Percentiles rank a stretch among this genome's conserved stretches.
phyloP scores from a whole-genome alignment of 495 filamentous ascomycete species.

The Elaphomyces granulatus region DNA sequence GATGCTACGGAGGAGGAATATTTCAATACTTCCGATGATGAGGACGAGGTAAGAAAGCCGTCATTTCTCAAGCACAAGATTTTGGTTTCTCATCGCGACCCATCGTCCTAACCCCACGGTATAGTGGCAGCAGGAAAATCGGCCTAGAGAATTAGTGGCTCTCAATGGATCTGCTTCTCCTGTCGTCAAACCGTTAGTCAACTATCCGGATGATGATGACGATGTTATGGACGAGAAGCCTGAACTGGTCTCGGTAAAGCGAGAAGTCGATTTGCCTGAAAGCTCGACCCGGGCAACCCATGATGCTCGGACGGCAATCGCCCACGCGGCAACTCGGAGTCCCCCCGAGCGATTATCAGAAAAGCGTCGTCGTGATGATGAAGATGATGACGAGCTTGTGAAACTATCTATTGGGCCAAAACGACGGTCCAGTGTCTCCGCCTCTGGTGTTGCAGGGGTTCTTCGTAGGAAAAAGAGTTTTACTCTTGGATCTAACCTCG shows the following conservation, averaged over 20 bases:
- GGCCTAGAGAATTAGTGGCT: slow-evolving; percentile 7
- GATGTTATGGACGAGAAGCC: slow-evolving; percentile 39
- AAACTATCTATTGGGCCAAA: slow-evolving; percentile 55
- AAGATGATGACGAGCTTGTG: slow-evolving; percentile 65
- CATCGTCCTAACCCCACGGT: slow-evolving; percentile 10
- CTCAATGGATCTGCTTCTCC: slow-evolving; percentile 37
- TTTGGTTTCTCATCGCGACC: slow-evolving; percentile 2
- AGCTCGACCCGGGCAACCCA: slow-evolving; percentile 9
- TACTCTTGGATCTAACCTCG: slow-evolving; percentile 19
- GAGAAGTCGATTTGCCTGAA: slow-evolving; percentile 9
- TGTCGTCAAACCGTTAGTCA: slow-evolving; percentile 61
- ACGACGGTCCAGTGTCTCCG: slow-evolving; percentile 37
- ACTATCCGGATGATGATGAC: slow-evolving; percentile 79
- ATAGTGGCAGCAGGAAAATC: slow-evolving; percentile 25
- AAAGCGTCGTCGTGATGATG: slow-evolving; percentile 81
- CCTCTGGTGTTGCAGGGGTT: slow-evolving; percentile 19
- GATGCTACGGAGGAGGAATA: slow-evolving; percentile 87
- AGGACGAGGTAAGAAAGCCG: slow-evolving; percentile 75
- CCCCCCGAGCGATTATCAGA: slow-evolving; percentile 70
- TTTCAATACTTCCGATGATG: slow-evolving; percentile 82
- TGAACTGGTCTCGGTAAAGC: slow-evolving; percentile 10
- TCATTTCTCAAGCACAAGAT: too few relatives aligned
- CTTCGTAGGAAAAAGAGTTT: slow-evolving; percentile 30
- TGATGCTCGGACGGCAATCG: slow-evolving; percentile 10
- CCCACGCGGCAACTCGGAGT: slow-evolving; percentile 19